A percentile compares a stretch with the other conserved stretches of the same genome.
Conservation (phyloP, 495 filamentous ascomycete genomes). For the Tuber indicum region DNA sequence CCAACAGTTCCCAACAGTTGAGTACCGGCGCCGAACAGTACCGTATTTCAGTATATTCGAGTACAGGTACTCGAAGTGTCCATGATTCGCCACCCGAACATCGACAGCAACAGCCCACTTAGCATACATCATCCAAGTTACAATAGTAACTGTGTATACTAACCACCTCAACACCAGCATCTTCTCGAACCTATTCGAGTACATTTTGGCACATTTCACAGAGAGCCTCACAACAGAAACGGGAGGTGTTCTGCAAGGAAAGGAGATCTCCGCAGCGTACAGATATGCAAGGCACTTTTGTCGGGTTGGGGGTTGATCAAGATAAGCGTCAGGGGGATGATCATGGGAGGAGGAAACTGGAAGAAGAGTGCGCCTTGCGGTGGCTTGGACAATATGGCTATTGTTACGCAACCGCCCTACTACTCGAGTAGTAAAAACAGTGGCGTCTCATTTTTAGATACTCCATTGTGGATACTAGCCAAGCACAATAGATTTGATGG, state of each 20-base stretch:
- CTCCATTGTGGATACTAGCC: no score
- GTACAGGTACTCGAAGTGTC: no score
- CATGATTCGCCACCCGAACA: neutral
- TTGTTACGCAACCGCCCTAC: no score
- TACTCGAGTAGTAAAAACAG: no score
- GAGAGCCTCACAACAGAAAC: neutral
- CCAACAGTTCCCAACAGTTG: neutral
- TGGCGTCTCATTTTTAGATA: no score
- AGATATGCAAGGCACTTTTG: neutral
- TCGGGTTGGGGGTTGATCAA: neutral
- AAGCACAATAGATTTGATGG: no score
- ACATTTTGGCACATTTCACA: neutral
- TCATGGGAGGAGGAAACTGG: neutral
- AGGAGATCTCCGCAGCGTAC: neutral
- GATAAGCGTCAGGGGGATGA: neutral
- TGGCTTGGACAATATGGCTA: neutral
- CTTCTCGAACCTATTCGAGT: neutral
- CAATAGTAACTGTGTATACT: neutral
- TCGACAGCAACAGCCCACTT: neutral
- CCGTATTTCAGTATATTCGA: no score
- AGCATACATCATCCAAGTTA: neutral
- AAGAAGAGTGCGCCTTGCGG: neutral
- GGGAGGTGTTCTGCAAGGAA: neutral
- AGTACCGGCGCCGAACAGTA: neutral
- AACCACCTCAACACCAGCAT: neutral